Percentiles rank a stretch among this genome's conserved stretches.
Conservation (phyloP, 169 alveolate species). For the Eimeria brunetti region DNA sequence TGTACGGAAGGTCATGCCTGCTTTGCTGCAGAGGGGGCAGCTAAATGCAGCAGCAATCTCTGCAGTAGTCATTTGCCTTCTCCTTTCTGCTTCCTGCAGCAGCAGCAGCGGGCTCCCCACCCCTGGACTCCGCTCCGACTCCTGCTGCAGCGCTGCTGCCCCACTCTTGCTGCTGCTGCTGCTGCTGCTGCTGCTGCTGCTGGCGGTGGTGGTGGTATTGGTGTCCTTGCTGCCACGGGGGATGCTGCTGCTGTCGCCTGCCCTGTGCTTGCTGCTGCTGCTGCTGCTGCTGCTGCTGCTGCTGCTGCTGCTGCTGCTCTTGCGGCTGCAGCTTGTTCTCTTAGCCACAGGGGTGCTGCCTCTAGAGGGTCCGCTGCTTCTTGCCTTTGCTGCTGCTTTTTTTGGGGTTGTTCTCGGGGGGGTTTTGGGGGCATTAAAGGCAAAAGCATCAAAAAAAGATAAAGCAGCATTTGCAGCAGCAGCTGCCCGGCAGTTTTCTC, state of each 20-base stretch:
- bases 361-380: neutral
- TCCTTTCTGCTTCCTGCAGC: constrained; percentile 63
- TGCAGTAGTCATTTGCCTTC: constrained; percentile 36
- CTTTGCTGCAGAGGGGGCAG: constrained; percentile 56
- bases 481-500: neutral
- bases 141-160: neutral
- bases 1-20: constrained; percentile 64
- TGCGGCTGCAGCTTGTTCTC: neutral
- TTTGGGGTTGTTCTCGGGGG: neutral
- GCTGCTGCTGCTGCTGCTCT: neutral
- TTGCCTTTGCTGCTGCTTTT: neutral
- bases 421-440: constrained; percentile 15
- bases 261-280: neutral
- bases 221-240: neutral
- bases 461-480: neutral
- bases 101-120: constrained; percentile 20
- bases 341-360: neutral
- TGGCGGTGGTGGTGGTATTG: neutral
- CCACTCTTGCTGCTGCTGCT: neutral
- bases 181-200: constrained; percentile 12
- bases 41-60: constrained; percentile 74
- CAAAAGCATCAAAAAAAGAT: neutral
- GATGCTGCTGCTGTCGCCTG: neutral
- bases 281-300: neutral
- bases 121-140: constrained; percentile 10